Percentiles rank a stretch among this genome's conserved stretches.
Evolutionary conservation across 352 stramenopile species (phyloP).

Genomic region (Pythium guiyangense): DNA sequence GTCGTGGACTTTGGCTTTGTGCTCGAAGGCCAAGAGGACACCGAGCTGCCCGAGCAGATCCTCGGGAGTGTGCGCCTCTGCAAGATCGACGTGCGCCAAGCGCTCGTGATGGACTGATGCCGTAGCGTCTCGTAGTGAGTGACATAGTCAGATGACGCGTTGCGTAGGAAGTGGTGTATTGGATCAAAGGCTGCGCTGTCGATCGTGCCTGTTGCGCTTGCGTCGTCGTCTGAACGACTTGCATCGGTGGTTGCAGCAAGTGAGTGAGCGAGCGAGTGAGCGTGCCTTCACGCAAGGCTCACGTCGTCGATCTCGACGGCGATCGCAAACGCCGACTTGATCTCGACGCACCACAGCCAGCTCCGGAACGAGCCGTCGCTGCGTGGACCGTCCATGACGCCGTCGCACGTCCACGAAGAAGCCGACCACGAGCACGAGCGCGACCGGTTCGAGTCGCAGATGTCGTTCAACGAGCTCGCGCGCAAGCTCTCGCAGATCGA

Average conservation of each 20-base stretch:
- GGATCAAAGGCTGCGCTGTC: too few species aligned
- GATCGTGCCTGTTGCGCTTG: too few species aligned
- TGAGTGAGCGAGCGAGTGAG: neutral
- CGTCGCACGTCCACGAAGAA: conserved; percentile 1
- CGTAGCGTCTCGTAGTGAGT: too few species aligned
- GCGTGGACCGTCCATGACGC: neutral
- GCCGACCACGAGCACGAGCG: neutral
- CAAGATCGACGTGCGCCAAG: conserved; percentile 64
- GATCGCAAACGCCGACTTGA: conserved; percentile 17
- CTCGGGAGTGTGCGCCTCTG: conserved; percentile 69
- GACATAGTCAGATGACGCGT: too few species aligned
- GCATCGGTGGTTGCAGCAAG: too few species aligned
- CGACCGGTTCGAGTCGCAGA: too few species aligned
- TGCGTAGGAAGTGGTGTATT: too few species aligned
- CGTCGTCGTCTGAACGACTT: too few species aligned
- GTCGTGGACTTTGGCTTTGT: conserved; percentile 83
- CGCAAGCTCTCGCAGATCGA: neutral
- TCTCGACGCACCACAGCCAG: conserved; percentile 19
- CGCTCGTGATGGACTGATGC: conserved; percentile 29
- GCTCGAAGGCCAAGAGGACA: conserved; percentile 71
- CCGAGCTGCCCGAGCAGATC: conserved; percentile 74
- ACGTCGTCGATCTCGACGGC: conserved; percentile 21
- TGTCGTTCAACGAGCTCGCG: too few species aligned
- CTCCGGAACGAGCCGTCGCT: conserved; percentile 21
- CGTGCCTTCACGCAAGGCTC: conserved; percentile 10